A percentile compares a stretch with the other conserved stretches of the same genome.
Evolutionary conservation across 2,329 filamentous ascomycete genomes (phyloP).

Genomic region (Alternaria ethzedia): DNA sequence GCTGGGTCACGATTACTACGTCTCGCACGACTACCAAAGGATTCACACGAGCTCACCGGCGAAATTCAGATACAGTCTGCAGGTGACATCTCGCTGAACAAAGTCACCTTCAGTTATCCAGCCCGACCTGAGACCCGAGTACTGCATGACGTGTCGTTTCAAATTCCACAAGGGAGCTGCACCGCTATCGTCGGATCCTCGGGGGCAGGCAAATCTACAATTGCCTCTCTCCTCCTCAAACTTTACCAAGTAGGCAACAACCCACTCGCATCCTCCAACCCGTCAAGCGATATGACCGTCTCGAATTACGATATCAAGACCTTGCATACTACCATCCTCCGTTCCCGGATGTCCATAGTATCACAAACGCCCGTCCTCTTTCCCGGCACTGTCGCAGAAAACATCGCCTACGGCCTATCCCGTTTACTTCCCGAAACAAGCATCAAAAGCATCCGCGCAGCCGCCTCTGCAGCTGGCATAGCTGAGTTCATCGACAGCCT

Average conservation of each 20-base stretch:
- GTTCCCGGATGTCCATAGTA: constrained; percentile 70
- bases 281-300: constrained; percentile 60
- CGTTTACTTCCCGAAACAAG: constrained; percentile 60
- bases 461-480: constrained; percentile 67
- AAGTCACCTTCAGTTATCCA: constrained; percentile 76
- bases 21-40: constrained; percentile 66
- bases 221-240: constrained; percentile 75
- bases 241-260: constrained; percentile 62
- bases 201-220: constrained; percentile 89
- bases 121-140: constrained; percentile 60
- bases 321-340: constrained; percentile 67
- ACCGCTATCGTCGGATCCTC: constrained; percentile 83
- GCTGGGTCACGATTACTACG: constrained; percentile 75
- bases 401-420: constrained; percentile 80
- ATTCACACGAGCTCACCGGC: constrained; percentile 66
- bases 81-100: constrained; percentile 64
- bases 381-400: constrained; percentile 75
- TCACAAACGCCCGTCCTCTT: constrained; percentile 78
- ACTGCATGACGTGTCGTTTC: constrained; percentile 70
- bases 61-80: constrained; percentile 51
- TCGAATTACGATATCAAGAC: constrained; percentile 62
- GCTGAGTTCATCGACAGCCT: constrained; percentile 79
- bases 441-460: constrained; percentile 53
- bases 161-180: constrained; percentile 67
- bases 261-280: not conserved